Evolutionary conservation across 257 asterid species (phyloP).

Genomic region (Apocynum venetum): DNA sequence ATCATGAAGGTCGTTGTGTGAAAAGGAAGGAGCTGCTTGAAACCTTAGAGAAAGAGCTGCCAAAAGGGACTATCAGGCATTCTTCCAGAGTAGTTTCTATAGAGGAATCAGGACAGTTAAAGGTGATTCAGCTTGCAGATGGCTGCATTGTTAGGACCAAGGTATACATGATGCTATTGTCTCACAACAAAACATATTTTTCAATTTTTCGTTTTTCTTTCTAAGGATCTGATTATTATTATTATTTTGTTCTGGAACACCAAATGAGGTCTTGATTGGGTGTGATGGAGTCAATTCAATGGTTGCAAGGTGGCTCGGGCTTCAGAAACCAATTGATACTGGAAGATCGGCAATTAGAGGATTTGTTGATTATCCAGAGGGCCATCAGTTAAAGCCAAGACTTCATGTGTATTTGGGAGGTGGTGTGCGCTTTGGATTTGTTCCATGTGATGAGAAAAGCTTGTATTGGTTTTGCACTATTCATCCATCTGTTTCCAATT

Average conservation of each 20-base stretch:
- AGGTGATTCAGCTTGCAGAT: constrained; percentile 69
- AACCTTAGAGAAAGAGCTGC: constrained; percentile 57
- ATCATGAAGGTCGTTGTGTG: constrained; percentile 52
- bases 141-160: constrained; percentile 55
- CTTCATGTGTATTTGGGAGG: constrained; percentile 48
- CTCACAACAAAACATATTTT: not conserved
- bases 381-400: constrained; percentile 57
- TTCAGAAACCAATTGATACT: constrained; percentile 38
- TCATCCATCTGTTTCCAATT: constrained; percentile 32
- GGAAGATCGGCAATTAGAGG: constrained; percentile 76
- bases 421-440: constrained; percentile 57
- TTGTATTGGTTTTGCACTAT: constrained; percentile 76
- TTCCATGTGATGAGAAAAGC: constrained; percentile 57
- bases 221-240: not conserved
- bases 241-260: not conserved
- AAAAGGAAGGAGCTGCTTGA: constrained; percentile 57
- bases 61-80: constrained; percentile 53
- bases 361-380: constrained; percentile 46
- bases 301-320: constrained; percentile 73
- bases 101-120: constrained; percentile 56
- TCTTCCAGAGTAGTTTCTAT: constrained; percentile 68
- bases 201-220: not conserved
- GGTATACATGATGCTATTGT: constrained; percentile 26
- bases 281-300: constrained; percentile 79
- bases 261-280: constrained; percentile 60